Conservation (phyloP, 352 stramenopile genomes). For the Discostella stelligera region DNA sequence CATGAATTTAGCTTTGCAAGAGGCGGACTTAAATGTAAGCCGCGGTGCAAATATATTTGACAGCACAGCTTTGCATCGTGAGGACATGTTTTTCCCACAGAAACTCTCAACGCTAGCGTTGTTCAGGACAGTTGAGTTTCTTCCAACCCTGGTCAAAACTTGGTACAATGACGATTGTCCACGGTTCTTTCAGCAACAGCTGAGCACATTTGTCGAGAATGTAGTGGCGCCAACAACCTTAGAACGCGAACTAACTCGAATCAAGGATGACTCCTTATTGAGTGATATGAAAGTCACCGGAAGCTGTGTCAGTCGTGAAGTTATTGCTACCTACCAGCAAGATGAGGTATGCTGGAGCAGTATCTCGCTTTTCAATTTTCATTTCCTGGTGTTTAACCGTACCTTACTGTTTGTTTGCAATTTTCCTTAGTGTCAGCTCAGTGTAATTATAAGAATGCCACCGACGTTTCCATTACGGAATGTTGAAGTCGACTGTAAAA, state of each 20-base stretch:
- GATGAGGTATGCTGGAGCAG: constrained; percentile 59
- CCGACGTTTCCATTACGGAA: constrained; percentile 74
- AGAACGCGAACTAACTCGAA: constrained; percentile 58
- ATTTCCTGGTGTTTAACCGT: too few species aligned
- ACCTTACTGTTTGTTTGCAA: neutral
- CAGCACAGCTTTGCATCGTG: constrained; percentile 26
- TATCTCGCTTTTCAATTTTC: constrained; percentile 5
- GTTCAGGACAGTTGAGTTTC: constrained; percentile 69
- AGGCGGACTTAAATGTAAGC: constrained; percentile 49
- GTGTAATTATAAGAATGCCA: constrained; percentile 72
- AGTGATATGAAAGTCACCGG: constrained; percentile 75
- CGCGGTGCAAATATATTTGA: constrained; percentile 48
- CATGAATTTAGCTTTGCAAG: constrained; percentile 52
- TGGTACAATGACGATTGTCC: constrained; percentile 78
- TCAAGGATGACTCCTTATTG: constrained; percentile 60
- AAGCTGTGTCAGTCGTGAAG: constrained; percentile 65
- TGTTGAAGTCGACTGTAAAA: constrained; percentile 78
- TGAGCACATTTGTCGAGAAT: constrained; percentile 69
- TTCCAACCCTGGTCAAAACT: constrained; percentile 70
- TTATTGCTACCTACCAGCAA: constrained; percentile 76
- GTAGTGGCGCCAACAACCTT: constrained; percentile 68
- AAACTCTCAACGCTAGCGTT: constrained; percentile 60
- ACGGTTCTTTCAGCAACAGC: constrained; percentile 42
- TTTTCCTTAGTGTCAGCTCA: constrained; percentile 58
- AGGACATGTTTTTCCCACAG: constrained; percentile 31